Evolutionary conservation across 1,139 yeast genomes (phyloP), one percentile per base, ranked within the genome.

Genomic region (Magnusiomyces paraingens): DNA sequence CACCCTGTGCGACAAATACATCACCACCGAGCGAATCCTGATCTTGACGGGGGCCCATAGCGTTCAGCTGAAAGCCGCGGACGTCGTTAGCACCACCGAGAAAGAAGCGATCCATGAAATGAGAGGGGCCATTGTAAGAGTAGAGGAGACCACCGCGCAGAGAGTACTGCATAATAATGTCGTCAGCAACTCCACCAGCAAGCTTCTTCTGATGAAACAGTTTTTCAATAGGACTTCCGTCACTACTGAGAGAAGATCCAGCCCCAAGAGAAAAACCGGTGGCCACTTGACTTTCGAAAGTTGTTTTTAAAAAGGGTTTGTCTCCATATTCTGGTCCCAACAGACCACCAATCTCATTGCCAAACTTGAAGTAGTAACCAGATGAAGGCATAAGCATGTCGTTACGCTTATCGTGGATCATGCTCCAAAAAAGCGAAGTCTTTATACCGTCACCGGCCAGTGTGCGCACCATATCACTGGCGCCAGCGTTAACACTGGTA

Each of bases 31-130:
- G 67, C 5, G 73, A 66, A 52, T 73, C 76, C 4, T 61, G 60
- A 10, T 73, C 78, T 52, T 80, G 84, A 63, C 86, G 84, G 1
- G 98, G 97, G 0, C 99, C 99, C 39, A 91, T 67, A 0, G 96
- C 95, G 68, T 88, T 86, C 62, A 83, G 71, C 41, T 76, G 73
- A 66, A 87, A 88, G 0, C 93, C 87, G 50, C 95, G 75, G 1
- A 89, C 82, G 62, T 86, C 95, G 61, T 86, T 86, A 1, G 96
- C 86, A 0, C 96, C 95, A 61, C 94, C 86, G n/a, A 86, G 72
- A 61, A 79, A 82, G 57, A 82, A 76, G 48, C 79, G 69, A 59
- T 79, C 83, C 67, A 74, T 70, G 21, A 73, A 52, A 52, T 66
- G 66, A 1, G 70, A 53, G 50, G 61, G 59, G 42, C 59, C 70